Percentiles rank a stretch among this genome's conserved stretches.
Evolutionary conservation across 192 early-diverging fungal species (phyloP).

Genomic region (Coemansia sp.): DNA sequence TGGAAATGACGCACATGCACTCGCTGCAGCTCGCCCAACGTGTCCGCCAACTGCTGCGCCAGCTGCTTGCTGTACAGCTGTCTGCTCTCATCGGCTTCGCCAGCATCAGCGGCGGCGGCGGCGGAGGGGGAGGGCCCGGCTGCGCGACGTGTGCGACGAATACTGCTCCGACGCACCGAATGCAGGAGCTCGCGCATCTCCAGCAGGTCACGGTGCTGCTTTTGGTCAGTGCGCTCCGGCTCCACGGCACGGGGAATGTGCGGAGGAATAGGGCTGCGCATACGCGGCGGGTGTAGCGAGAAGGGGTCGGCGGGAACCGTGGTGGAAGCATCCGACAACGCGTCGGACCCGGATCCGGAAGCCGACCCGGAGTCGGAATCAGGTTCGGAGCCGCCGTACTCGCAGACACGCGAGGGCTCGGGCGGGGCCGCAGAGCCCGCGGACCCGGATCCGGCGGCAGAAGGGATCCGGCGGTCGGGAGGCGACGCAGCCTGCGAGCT

Average conservation of each 20-base stretch:
- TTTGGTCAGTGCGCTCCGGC: conserved; percentile 1
- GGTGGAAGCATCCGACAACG: conserved; percentile 46
- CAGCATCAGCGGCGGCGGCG: not conserved
- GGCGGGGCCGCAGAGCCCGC: not conserved
- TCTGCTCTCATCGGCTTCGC: conserved; percentile 11
- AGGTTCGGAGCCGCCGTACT: conserved; percentile 1
- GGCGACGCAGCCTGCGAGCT: no score
- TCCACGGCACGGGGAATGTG: not conserved
- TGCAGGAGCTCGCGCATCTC: conserved; percentile 35
- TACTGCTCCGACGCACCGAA: conserved; percentile 16
- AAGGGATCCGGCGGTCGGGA: no score
- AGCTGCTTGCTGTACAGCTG: conserved; percentile 20
- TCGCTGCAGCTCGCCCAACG: conserved; percentile 47
- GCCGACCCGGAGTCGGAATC: no score
- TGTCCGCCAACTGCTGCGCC: conserved; percentile 37
- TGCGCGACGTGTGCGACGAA: not conserved
- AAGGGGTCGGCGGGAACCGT: conserved; percentile 35
- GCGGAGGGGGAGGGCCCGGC: not conserved
- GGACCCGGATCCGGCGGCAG: no score
- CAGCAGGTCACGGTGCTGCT: conserved; percentile 24
- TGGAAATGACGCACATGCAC: conserved; percentile 44
- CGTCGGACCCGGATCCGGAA: no score
- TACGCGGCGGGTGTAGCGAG: not conserved
- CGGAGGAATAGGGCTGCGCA: conserved; percentile 32
- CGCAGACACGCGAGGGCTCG: not conserved